Conservation (phyloP, 2,329 filamentous ascomycete species). For the Pestalotiopsis sp. region DNA sequence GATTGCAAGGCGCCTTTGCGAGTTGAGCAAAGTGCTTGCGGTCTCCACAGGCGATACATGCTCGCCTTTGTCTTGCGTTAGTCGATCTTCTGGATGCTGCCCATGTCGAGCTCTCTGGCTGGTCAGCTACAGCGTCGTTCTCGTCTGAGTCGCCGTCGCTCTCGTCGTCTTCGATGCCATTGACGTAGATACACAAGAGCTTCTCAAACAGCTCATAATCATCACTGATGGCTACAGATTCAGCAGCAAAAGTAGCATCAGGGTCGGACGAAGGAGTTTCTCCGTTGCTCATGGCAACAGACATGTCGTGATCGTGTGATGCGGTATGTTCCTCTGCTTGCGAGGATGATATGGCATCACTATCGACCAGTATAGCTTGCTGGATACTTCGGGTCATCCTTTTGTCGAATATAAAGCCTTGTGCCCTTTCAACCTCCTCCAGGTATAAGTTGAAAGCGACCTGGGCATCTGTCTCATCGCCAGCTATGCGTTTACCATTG, state of each 20-base stretch:
- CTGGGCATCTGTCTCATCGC: constrained; percentile 17
- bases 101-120: constrained; percentile 21
- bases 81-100: constrained; percentile 14
- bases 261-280: not conserved
- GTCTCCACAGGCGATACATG: constrained; percentile 19
- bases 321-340: constrained; percentile 16
- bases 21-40: constrained; percentile 14
- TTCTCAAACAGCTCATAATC: constrained; percentile 18
- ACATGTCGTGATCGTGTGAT: constrained; percentile 15
- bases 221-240: not conserved
- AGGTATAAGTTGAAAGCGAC: constrained; percentile 19
- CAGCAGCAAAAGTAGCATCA: not conserved
- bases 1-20: constrained; percentile 26
- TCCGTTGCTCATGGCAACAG: constrained; percentile 2
- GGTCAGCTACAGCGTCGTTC: not conserved
- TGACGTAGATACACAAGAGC: constrained; percentile 15
- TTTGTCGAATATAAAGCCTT: constrained; percentile 16
- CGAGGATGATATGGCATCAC: constrained; percentile 13
- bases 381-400: constrained; percentile 24
- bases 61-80: not conserved
- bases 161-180: constrained; percentile 7
- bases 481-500: constrained; percentile 22
- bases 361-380: constrained; percentile 19
- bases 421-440: constrained; percentile 17
- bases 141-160: not conserved